Base-by-base conservation (phyloP, 805 yeast genomes). In the Gaillardinia entomophila region DNA sequence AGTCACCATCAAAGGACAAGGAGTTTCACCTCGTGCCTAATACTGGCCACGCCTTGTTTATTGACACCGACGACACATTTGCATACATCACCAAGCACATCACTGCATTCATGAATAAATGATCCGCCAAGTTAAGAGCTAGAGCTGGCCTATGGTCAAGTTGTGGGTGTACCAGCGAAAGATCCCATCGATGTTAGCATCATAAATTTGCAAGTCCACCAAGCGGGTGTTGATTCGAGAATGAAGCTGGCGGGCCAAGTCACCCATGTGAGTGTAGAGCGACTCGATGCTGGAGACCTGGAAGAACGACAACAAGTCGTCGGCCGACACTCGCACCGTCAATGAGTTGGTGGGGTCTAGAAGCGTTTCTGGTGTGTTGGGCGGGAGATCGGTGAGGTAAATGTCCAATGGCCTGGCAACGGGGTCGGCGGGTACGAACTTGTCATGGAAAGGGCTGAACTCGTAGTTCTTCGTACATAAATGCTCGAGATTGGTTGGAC, bases 391-490 rank as follows among this genome's bases (percentile, higher is more conserved):
- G 23, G 48, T 31, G 2, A 60, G 19, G 1, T 57, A 23, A 6
- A 62, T 31, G 31, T 57, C 60, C 16, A 62, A 28, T 1, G 47
- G 42, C 23, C 53, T 35, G 12, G 45, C 24, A 4, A 12, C 23
- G 1, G 67, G 68, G 32, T 58, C 64, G 3, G 48, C 27, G 3
- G 35, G 35, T 15, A 10, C 37, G 4, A 34, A 20, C 16, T 34
- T 36, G 14, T 37, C 34, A 8, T 31, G 13, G 7, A 26, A 17
- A 6, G 25, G 15, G 20, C 35, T 32, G 12, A 26, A 12, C 10
- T 37, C 37, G 35, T 49, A 62, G 22, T 43, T 32, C 32, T 62
- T 62, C 13, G 54, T 43, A 37, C 64, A 60, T 1, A 55, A 29
- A 13, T 47, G 49, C 14, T 42, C 30, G 37, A 53, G 45, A 33